Evolutionary conservation across 1,284 basidiomycete genomes (phyloP), one percentile per base, ranked within the genome.

Genomic region (Ustilago esculenta): DNA sequence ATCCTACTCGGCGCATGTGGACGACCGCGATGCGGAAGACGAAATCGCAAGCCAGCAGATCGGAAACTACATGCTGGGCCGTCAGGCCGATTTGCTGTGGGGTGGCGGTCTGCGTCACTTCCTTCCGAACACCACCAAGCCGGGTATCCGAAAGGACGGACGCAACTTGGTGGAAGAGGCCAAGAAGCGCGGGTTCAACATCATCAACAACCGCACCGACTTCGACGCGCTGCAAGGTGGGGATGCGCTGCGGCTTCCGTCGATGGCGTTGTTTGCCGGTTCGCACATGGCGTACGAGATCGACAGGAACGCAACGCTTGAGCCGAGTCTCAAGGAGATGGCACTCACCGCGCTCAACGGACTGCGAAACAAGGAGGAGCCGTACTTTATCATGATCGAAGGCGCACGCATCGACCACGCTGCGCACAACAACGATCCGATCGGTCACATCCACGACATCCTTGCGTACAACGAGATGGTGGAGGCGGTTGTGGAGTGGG

Each of bases 271-370:
- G 45, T 80, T 76, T 55, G 42, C 61, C 12, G n/a, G 36, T 12
- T 64, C 63, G 10, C 80, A 82, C 71, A 80, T 80, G 79, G 54
- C 72, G 2, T 82, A 80, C 76, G 80, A 82, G 67, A 50, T 82
- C 21, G 81, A 82, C 59, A 61, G 81, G 17, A 75, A 80, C 54
- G 50, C 69, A 0, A 74, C 59, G 5, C 33, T 51, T 18, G 72
- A 82, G 64, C 81, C 81, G 5, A 72, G 69, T 8, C 69, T 82
- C 36, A 67, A 73, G 36, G 77, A 81, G 58, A 82, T 82, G 78
- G 75, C 81, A 1, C 56, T 76, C 24, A 76, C 77, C 9, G 79
- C 81, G 3, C 72, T 82, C 42, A 69, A 73, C 24, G 74, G 71
- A 1, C 72, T 82, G 29, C 66, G 76, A 51, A 47, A 64, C 34